Evolutionary conservation across 768 basidiomycete genomes (phyloP).

Genomic region (Mycena latifolia): DNA sequence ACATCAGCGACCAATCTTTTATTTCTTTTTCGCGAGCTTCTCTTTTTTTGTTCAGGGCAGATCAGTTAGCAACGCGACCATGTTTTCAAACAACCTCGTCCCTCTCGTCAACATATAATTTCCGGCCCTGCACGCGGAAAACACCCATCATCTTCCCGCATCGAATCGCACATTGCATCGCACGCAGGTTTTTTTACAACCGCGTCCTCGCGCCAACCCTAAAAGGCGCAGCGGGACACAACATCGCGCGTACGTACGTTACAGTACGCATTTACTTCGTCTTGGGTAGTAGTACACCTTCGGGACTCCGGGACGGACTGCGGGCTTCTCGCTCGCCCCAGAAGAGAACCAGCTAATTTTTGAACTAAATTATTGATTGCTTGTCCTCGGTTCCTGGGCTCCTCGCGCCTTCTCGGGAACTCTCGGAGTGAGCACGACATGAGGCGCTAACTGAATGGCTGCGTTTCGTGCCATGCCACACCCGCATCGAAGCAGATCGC

Average conservation of each 20-base stretch:
- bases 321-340: constrained; percentile 11
- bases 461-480: constrained; percentile 19
- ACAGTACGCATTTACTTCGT: constrained; percentile 1
- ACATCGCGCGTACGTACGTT: neutral
- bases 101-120: neutral
- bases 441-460: constrained; percentile 17
- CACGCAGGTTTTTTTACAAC: neutral
- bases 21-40: neutral
- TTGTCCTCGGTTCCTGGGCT: constrained; percentile 29
- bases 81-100: neutral
- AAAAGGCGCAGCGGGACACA: neutral
- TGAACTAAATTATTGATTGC: no score
- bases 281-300: neutral
- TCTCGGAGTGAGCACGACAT: constrained; percentile 18
- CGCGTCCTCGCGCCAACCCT: constrained; percentile 2
- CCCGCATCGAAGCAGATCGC: constrained; percentile 16
- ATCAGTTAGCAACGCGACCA: constrained; percentile 17
- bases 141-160: neutral
- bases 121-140: constrained; percentile 25
- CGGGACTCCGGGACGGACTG: constrained; percentile 22
- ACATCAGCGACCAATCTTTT: neutral
- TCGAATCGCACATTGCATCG: neutral
- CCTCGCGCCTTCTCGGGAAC: neutral
- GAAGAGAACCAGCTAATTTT: constrained; percentile 7
- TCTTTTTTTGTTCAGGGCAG: constrained; percentile 13